phyloP scores from a whole-genome alignment of 441 rosid genomes.

The Gossypium davidsonii region DNA sequence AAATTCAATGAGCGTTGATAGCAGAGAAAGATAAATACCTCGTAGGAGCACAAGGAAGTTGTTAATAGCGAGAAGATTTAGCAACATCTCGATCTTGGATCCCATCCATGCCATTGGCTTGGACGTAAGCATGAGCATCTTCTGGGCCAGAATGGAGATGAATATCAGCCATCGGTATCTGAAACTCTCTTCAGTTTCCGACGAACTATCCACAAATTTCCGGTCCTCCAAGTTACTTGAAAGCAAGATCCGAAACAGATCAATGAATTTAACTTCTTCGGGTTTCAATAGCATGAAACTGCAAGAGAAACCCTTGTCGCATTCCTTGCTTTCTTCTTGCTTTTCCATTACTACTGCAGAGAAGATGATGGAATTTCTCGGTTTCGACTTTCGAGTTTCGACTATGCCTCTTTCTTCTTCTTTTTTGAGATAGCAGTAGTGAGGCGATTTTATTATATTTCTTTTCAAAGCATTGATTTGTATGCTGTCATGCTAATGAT shows the following conservation, averaged over 20 bases:
- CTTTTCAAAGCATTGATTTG: neutral
- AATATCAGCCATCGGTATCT: conserved; percentile 43
- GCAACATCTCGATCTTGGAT: conserved; percentile 31
- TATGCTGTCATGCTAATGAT: neutral
- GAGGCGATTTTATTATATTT: neutral
- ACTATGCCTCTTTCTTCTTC: neutral
- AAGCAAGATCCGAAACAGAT: conserved; percentile 37
- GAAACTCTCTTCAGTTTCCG: conserved; percentile 30
- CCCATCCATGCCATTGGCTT: conserved; percentile 38
- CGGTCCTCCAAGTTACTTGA: conserved; percentile 29
- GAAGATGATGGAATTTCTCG: neutral
- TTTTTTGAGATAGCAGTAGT: neutral
- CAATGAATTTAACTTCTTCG: conserved; percentile 36
- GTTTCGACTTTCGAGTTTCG: neutral
- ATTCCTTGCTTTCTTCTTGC: conserved; percentile 21
- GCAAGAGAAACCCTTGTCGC: conserved; percentile 35
- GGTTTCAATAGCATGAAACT: conserved; percentile 44
- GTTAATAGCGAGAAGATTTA: conserved; percentile 41
- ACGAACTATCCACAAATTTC: conserved; percentile 36
- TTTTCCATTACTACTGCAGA: neutral
- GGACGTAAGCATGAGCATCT: conserved; percentile 27
- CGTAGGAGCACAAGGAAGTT: conserved; percentile 26
- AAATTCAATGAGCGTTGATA: too few species aligned
- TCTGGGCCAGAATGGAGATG: conserved; percentile 40
- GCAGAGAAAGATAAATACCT: conserved; percentile 21